A percentile compares a stretch with the other conserved stretches of the same genome.
Evolutionary conservation across 805 yeast genomes (phyloP).

Genomic region (Ogataea salicorniae): DNA sequence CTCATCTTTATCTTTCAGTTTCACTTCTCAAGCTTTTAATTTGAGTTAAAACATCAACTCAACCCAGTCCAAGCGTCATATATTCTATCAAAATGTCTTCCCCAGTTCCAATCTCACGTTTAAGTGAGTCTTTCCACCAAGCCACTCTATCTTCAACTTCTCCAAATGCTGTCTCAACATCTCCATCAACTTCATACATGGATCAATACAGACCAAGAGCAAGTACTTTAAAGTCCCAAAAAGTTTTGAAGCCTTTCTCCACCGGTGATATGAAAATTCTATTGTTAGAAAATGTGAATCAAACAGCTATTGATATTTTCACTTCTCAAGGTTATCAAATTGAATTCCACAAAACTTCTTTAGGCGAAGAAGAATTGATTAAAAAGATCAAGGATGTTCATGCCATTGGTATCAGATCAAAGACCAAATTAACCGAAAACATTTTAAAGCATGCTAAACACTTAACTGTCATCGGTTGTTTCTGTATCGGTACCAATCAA

Average conservation of each 20-base stretch:
- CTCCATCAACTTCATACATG: slow-evolving; percentile 69
- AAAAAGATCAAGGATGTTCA: slow-evolving; percentile 91
- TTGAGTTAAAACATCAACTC: not conserved
- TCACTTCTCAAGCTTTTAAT: not conserved
- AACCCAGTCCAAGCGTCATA: no score
- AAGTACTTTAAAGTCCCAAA: slow-evolving; percentile 44
- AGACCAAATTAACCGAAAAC: slow-evolving; percentile 79
- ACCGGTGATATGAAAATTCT: slow-evolving; percentile 93
- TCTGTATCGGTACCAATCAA: slow-evolving; percentile 99
- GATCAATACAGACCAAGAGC: slow-evolving; percentile 42
- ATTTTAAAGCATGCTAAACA: slow-evolving; percentile 83
- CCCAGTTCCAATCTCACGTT: slow-evolving; percentile 58
- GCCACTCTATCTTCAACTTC: slow-evolving; percentile 42
- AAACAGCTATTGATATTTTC: slow-evolving; percentile 85
- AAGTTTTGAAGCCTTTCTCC: slow-evolving; percentile 87
- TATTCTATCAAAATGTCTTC: slow-evolving; percentile 42
- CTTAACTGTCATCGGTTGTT: slow-evolving; percentile 89
- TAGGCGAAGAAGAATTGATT: slow-evolving; percentile 89
- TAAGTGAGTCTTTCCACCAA: slow-evolving; percentile 50
- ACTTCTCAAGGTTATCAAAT: slow-evolving; percentile 93
- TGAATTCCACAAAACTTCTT: slow-evolving; percentile 83
- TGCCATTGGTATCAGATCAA: slow-evolving; percentile 97
- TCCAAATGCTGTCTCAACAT: slow-evolving; percentile 73
- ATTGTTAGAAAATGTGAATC: slow-evolving; percentile 87
- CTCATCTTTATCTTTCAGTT: not conserved